Evolutionary conservation across 2,329 filamentous ascomycete species (phyloP).

Genomic region (Magnaporthiopsis incrustans): DNA sequence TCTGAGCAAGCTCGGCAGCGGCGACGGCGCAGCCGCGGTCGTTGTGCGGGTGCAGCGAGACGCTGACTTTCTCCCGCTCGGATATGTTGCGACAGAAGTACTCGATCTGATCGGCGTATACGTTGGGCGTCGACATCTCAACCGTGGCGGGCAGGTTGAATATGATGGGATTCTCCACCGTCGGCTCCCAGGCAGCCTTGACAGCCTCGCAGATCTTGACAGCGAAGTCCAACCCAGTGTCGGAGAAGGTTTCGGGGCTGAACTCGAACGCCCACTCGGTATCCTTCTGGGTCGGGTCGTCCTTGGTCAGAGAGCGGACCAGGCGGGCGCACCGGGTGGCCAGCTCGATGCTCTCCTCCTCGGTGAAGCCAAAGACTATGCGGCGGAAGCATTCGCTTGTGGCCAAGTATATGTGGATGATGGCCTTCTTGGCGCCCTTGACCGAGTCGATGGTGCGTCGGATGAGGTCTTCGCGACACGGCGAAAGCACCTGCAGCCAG

Average conservation of each 20-base stretch:
- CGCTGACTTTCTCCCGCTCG: conserved; percentile 77
- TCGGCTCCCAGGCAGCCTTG: conserved; percentile 86
- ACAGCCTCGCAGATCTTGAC: conserved; percentile 84
- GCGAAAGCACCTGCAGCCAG: conserved; percentile 83
- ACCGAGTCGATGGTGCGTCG: conserved; percentile 81
- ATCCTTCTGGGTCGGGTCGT: conserved; percentile 47
- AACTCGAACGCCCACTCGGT: conserved; percentile 76
- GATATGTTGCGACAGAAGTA: conserved; percentile 84
- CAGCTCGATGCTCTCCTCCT: conserved; percentile 72
- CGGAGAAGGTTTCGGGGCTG: conserved; percentile 83
- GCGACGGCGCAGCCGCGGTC: conserved; percentile 86
- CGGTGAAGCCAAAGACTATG: conserved; percentile 81
- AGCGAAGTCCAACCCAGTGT: conserved; percentile 76
- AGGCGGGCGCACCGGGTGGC: conserved; percentile 82
- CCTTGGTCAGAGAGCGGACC: conserved; percentile 84
- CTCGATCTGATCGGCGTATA: conserved; percentile 94
- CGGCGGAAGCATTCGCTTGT: conserved; percentile 93
- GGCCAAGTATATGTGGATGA: conserved; percentile 92
- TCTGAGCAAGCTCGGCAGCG: conserved; percentile 85
- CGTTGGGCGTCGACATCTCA: conserved; percentile 88
- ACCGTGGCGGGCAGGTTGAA: conserved; percentile 97
- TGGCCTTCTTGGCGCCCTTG: conserved; percentile 82
- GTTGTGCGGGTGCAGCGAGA: conserved; percentile 91
- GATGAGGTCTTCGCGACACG: conserved; percentile 88
- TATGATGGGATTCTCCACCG: conserved; percentile 73